Base-by-base conservation (phyloP, 805 yeast genomes). In the Scheffersomyces ergatensis region DNA sequence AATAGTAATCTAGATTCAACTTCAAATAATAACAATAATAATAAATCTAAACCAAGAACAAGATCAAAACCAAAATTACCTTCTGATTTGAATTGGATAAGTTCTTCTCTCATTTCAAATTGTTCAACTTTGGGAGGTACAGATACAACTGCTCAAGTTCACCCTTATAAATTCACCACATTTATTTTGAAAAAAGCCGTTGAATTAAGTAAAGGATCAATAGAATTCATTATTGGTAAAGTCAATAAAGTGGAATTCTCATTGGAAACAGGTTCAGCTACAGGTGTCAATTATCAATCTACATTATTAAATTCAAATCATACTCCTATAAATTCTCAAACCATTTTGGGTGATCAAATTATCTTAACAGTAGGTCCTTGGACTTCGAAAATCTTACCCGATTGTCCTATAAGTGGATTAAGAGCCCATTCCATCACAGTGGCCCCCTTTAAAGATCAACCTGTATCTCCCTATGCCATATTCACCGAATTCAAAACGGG, bases 371-470 rank as follows among this genome's bases (percentile, higher is more conserved):
- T 88, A 51, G 99, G 99, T 0, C 99, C 99, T 11, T 92, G 99
- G 99, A 89, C 97, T 2, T 84, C 96, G 2, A 84, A 83, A 54
- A 78, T 92, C 33, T 65, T 92, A 43, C 95, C 96, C 2, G 89
- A 85, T 50, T 90, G 98, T 58, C 99, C 98, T 21, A 89, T 92
- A 11, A 83, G 92, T 2, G 97, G 97, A 4, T 70, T 92, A 47
- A 76, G 97, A 51, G 98, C 98, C 1, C 98, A 93, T 65, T 88
- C 97, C 20, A 90, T 92, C 56, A 89, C 97, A 1, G 78, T 93
- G 40, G 79, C 87, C 34, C 97, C 98, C 3, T 77, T 82, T 42
- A 72, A 76, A 40, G 84, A 80, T 34, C 76, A 76, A 21, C 66
- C 70, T 17, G 95, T 90, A n/a, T 77, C 92, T 3, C 96, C 98